These are phyloP conservation scores for Rauvolfia tetraphylla DNA, from an alignment of 257 asterid species.

Conservation along the genomic window DNA sequence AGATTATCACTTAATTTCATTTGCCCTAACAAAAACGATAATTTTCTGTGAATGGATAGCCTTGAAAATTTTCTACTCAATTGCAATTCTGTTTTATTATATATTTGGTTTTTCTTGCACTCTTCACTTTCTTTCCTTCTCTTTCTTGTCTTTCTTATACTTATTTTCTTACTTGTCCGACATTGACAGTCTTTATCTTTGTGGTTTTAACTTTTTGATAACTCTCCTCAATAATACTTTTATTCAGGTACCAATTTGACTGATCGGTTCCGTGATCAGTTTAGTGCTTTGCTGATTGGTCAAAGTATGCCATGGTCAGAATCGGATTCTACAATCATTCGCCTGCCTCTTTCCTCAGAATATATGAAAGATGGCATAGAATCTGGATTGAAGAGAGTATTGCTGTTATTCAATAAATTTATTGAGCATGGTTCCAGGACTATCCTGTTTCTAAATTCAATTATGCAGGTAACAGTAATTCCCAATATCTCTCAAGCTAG, in stretches of 20 bases:
- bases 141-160: background rate
- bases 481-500: constrained; percentile 4
- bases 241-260: constrained; percentile 76
- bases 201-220: background rate
- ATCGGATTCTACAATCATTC: constrained; percentile 68
- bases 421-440: constrained; percentile 67
- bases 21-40: too few species aligned
- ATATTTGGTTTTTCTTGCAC: background rate
- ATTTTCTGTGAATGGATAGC: background rate
- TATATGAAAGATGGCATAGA: constrained; percentile 55
- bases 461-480: constrained; percentile 55
- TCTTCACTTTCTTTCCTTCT: background rate
- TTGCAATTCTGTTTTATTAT: background rate
- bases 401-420: constrained; percentile 54
- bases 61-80: background rate
- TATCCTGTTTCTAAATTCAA: constrained; percentile 69
- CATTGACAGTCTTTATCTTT: background rate
- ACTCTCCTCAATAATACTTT: constrained; percentile 16
- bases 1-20: background rate
- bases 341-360: constrained; percentile 82
- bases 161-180: background rate
- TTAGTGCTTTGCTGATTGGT: constrained; percentile 73
- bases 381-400: constrained; percentile 43
- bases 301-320: constrained; percentile 68
- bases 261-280: constrained; percentile 80